Percentiles rank a stretch among this genome's conserved stretches.
phyloP scores from a whole-genome alignment of 352 stramenopile species.

The Pythium rhizo-oryzae region DNA sequence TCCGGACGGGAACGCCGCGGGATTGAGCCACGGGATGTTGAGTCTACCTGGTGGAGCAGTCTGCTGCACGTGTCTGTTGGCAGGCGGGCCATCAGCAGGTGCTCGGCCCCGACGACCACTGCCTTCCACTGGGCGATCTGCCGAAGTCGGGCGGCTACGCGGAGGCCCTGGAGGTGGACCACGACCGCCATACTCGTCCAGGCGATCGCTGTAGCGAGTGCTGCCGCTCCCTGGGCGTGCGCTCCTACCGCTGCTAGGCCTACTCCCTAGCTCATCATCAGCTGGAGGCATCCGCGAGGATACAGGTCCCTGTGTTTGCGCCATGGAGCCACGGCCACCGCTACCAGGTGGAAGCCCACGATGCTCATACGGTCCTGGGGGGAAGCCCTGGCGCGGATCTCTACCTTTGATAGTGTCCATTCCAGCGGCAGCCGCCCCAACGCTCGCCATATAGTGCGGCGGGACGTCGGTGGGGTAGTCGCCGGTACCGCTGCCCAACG shows the following conservation, averaged over 20 bases:
- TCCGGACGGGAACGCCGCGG: slow-evolving; percentile 23
- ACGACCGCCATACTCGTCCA: slow-evolving; percentile 5
- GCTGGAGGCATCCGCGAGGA: background rate
- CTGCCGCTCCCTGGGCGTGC: too few relatives aligned
- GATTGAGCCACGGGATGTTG: slow-evolving; percentile 34
- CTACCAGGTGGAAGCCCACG: background rate
- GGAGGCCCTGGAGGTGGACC: background rate
- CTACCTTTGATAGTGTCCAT: background rate
- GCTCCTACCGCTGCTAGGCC: slow-evolving; percentile 6
- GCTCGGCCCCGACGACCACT: background rate
- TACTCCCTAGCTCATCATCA: slow-evolving; percentile 4
- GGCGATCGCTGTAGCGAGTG: slow-evolving; percentile 1
- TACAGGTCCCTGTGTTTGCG: background rate
- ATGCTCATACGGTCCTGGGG: background rate
- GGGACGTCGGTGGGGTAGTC: slow-evolving; percentile 7
- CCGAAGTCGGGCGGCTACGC: slow-evolving; percentile 14
- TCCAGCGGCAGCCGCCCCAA: background rate
- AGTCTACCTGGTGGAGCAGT: slow-evolving; percentile 25
- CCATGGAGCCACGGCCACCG: background rate
- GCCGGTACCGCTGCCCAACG: slow-evolving; percentile 1
- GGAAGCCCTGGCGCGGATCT: background rate
- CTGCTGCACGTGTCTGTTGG: background rate
- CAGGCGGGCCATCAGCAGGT: background rate
- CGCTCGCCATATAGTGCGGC: slow-evolving; percentile 4
- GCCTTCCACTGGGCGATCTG: slow-evolving; percentile 6